Evolutionary conservation across 148 eudicot genomes (phyloP), one percentile per base, ranked within the genome.

Genomic region (Rhododendron molle): DNA sequence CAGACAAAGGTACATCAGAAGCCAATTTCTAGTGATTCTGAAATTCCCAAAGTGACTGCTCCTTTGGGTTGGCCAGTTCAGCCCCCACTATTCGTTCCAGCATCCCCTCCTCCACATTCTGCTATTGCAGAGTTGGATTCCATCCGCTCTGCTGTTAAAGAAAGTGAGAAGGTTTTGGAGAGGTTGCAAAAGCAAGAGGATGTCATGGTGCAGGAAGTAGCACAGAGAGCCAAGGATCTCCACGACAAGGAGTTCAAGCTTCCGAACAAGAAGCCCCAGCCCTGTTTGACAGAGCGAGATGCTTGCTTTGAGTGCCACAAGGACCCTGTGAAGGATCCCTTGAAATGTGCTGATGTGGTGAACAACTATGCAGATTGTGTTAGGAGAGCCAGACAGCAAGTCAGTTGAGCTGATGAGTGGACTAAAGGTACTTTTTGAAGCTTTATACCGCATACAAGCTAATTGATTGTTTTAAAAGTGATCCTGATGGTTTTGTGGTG

Each of bases 191-290:
- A 92, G 86, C 90, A 92, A 47, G 95, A 92, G 85, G 91, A 93
- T n/a, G 90, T 93, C 77, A 89, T 92, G 96, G 71, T 88, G 86
- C 90, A 92, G 86, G 90, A 95, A 87, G 98, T 96, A 76, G 92
- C 99, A 28, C 89, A 92, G 82, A 92, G 90, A 52, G 98, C 99
- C 5, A 95, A 95, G 88, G 94, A 96, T 80, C 99, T 96, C 74
- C 98, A 91, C 76, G 99, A 96, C 40, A 95, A 94, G 83, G 99
- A 96, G 90, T 96, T 95, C 88, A 91, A 94, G 91, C 92, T 94
- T 81, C 98, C 99, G 36, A 62, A 88, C 52, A 92, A 88, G 81
- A 94, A 93, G 88, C 88, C 93, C 3, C 89, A 88, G 49, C 89
- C 92, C 38, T 96, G 99, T 76, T 84, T 89, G 86, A 86, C 87